phyloP scores from a whole-genome alignment of 2,329 filamentous ascomycete species.

The Arthroderma sp. region DNA sequence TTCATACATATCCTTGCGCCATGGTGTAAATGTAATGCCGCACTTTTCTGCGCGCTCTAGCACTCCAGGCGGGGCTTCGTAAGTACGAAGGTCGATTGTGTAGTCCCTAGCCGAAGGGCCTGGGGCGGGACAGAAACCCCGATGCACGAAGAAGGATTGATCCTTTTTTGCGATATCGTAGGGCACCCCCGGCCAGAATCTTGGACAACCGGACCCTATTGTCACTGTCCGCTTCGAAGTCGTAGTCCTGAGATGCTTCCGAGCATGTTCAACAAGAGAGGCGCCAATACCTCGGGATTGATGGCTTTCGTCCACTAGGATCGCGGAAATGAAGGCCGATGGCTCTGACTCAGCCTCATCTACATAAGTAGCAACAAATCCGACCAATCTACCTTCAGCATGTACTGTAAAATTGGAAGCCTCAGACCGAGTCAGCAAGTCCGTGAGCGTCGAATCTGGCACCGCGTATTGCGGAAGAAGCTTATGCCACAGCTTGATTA shows the following conservation, averaged over 20 bases:
- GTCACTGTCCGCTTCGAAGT: conserved; percentile 8
- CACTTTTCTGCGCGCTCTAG: conserved; percentile 18
- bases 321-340: conserved; percentile 9
- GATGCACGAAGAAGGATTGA: conserved; percentile 30
- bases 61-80: conserved; percentile 23
- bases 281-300: conserved; percentile 17
- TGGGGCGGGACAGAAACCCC: conserved; percentile 24
- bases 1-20: conserved; percentile 7
- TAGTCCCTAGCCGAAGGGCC: conserved; percentile 25
- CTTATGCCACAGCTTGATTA: conserved; percentile 8
- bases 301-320: conserved; percentile 14
- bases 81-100: conserved; percentile 26
- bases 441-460: conserved; percentile 1
- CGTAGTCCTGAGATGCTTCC: conserved; percentile 3
- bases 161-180: conserved; percentile 22
- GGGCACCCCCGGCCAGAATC: conserved; percentile 36
- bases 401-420: conserved; percentile 7
- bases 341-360: conserved; percentile 9
- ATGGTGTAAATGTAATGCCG: conserved; percentile 9
- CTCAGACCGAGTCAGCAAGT: conserved; percentile 8
- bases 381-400: conserved; percentile 1
- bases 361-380: conserved; percentile 10
- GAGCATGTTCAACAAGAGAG: conserved; percentile 7
- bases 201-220: conserved; percentile 25
- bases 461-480: conserved; percentile 8